Evolutionary conservation across 441 rosid genomes (phyloP).

Genomic region (Erysimum pusillum): DNA sequence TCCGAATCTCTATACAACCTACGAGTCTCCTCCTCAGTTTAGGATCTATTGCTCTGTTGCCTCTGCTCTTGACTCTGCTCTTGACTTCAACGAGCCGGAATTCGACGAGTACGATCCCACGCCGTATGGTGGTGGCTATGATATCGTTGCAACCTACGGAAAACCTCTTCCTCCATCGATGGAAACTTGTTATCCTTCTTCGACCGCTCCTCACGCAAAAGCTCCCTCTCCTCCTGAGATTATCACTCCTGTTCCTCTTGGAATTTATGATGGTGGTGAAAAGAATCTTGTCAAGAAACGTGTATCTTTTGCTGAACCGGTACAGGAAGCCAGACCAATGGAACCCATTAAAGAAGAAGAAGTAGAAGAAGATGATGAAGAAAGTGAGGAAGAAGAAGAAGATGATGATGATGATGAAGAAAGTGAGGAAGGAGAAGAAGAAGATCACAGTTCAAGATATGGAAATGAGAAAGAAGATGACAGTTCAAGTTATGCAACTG

Average conservation of each 20-base stretch:
- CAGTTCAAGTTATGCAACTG: conserved; percentile 15
- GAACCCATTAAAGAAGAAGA: conserved; percentile 21
- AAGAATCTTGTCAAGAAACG: conserved; percentile 40
- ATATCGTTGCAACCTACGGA: conserved; percentile 65
- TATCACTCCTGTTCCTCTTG: conserved; percentile 47
- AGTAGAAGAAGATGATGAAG: neutral
- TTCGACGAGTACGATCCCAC: conserved; percentile 78
- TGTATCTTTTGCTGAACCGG: conserved; percentile 45
- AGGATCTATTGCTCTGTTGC: conserved; percentile 52
- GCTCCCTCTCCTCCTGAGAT: conserved; percentile 43
- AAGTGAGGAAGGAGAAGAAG: conserved; percentile 10
- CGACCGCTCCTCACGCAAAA: conserved; percentile 50
- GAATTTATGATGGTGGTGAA: conserved; percentile 43
- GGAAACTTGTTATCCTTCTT: conserved; percentile 66
- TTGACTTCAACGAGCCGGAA: conserved; percentile 54
- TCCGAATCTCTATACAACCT: conserved; percentile 40
- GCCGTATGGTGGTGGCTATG: conserved; percentile 81
- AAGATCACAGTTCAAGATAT: neutral
- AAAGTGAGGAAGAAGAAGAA: neutral
- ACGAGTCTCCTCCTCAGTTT: conserved; percentile 50
- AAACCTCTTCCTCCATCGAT: conserved; percentile 71
- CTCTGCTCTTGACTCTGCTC: conserved; percentile 35
- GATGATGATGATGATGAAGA: conserved; percentile 21
- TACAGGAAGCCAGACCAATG: conserved; percentile 34
- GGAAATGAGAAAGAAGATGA: conserved; percentile 9